Evolutionary conservation across 2,329 filamentous ascomycete species (phyloP).

Genomic region (Ophiostoma himal-ulmi): DNA sequence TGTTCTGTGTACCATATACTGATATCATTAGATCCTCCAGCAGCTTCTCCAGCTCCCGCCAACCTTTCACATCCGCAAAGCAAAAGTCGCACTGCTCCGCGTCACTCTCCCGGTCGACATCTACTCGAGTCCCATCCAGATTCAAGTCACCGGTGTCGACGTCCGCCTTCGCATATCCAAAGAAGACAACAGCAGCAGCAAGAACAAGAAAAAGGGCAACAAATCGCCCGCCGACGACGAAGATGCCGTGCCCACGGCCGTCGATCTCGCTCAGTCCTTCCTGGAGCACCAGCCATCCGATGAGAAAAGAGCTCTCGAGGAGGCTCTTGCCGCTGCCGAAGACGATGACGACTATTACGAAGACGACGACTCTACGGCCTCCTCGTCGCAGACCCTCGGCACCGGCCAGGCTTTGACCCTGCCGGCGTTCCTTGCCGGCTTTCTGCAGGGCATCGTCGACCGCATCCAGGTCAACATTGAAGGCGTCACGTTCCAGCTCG

Average conservation of each 20-base stretch:
- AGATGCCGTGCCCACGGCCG: constrained; percentile 57
- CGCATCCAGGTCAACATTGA: constrained; percentile 61
- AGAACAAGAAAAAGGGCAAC: not conserved
- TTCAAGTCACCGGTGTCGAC: constrained; percentile 77
- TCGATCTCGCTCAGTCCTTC: constrained; percentile 72
- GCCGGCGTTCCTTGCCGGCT: constrained; percentile 63
- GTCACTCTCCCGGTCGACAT: constrained; percentile 84
- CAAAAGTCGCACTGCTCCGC: constrained; percentile 68
- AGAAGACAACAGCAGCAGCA: constrained; percentile 12
- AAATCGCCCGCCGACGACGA: constrained; percentile 32
- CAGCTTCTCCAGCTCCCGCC: constrained; percentile 67
- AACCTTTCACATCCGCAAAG: constrained; percentile 64
- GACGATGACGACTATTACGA: constrained; percentile 20
- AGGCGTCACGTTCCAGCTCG: constrained; percentile 60
- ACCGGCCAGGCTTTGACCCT: constrained; percentile 65
- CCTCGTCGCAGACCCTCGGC: constrained; percentile 41
- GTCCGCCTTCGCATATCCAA: constrained; percentile 53
- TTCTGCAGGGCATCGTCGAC: constrained; percentile 68
- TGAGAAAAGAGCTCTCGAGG: constrained; percentile 63
- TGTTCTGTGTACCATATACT: not conserved
- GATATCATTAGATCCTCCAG: constrained; percentile 65
- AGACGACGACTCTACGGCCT: constrained; percentile 44
- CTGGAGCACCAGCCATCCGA: constrained; percentile 62
- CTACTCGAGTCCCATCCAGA: constrained; percentile 73
- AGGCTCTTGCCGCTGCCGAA: constrained; percentile 56